Evolutionary conservation across 2,329 filamentous ascomycete genomes (phyloP).

Genomic region (Colletotrichum lentis): DNA sequence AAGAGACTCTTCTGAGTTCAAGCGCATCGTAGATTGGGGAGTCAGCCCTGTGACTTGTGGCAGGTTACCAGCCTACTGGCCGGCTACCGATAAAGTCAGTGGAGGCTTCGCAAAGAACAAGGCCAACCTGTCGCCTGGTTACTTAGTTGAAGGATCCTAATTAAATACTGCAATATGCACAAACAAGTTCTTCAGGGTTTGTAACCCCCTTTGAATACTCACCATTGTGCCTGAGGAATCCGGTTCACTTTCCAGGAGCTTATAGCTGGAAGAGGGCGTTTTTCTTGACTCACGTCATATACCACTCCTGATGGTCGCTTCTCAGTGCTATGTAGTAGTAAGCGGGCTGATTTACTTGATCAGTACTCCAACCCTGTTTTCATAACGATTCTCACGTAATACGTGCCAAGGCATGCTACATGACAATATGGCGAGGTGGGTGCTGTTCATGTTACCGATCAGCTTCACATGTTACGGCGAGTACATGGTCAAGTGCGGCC

Average conservation of each 20-base stretch:
- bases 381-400: background rate
- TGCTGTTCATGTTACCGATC: background rate
- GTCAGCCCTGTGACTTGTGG: too few species aligned
- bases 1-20: slow-evolving; percentile 17
- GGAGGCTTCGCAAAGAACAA: background rate
- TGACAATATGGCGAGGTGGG: background rate
- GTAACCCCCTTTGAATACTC: background rate
- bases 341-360: too few species aligned
- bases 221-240: background rate
- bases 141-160: background rate
- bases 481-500: too few species aligned
- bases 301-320: background rate
- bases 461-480: background rate
- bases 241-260: background rate
- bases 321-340: background rate
- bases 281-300: background rate
- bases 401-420: background rate
- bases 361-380: background rate
- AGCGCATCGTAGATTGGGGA: too few species aligned
- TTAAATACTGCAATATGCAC: background rate
- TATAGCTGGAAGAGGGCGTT: too few species aligned
- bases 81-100: too few species aligned
- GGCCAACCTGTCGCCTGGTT: background rate
- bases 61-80: background rate
- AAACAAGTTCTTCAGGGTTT: background rate